phyloP scores from a whole-genome alignment of 2,329 filamentous ascomycete species.

The Fusarium pseudoanthophilum region DNA sequence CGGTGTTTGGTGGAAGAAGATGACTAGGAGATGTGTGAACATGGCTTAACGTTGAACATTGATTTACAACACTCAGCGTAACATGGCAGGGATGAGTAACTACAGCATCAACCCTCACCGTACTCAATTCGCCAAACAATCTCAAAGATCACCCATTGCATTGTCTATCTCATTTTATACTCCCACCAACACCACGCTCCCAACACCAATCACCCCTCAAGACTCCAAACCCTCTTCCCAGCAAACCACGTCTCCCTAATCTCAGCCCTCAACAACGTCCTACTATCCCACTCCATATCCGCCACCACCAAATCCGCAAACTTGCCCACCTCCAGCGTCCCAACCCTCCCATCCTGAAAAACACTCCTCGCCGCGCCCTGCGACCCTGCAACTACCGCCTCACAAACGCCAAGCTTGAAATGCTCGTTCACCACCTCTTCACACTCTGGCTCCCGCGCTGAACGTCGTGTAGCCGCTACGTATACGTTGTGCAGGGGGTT shows the following conservation, averaged over 20 bases:
- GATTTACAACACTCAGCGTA: background rate
- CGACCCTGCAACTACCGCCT: constrained; percentile 63
- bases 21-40: background rate
- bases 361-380: constrained; percentile 63
- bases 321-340: constrained; percentile 61
- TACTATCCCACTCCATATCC: constrained; percentile 60
- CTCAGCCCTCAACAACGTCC: constrained; percentile 57
- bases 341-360: constrained; percentile 61
- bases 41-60: background rate
- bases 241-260: constrained; percentile 65
- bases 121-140: no score
- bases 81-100: background rate
- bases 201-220: background rate
- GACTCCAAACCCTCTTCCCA: constrained; percentile 55
- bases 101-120: background rate
- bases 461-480: constrained; percentile 64
- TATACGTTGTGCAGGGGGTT: constrained; percentile 64
- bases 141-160: background rate
- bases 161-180: constrained; percentile 11
- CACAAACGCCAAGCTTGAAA: constrained; percentile 61
- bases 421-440: constrained; percentile 60
- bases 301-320: constrained; percentile 63
- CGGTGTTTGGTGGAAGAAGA: no score
- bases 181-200: constrained; percentile 19
- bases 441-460: constrained; percentile 58